A percentile compares a stretch with the other conserved stretches of the same genome.
phyloP scores from a whole-genome alignment of 768 basidiomycete species.

The Paxillus involutus region DNA sequence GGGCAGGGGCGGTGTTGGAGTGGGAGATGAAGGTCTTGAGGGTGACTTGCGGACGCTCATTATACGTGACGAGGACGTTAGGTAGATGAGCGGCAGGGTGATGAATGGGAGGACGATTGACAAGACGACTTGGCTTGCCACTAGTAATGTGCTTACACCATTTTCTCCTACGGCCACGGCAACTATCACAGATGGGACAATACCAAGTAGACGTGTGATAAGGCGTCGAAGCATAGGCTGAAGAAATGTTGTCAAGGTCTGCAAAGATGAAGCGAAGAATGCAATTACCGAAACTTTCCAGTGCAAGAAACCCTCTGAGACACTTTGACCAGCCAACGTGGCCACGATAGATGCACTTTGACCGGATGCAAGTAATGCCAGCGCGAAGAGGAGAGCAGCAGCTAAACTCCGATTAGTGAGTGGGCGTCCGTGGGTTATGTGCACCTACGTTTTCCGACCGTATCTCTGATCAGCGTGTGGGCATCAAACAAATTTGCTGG shows the following conservation, averaged over 20 bases:
- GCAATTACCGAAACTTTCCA: slow-evolving; percentile 76
- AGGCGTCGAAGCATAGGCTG: slow-evolving; percentile 79
- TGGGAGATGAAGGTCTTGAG: background rate
- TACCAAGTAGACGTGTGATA: slow-evolving; percentile 75
- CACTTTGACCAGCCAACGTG: slow-evolving; percentile 87
- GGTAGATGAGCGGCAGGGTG: slow-evolving; percentile 75
- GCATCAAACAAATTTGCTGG: slow-evolving; percentile 86
- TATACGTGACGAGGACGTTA: slow-evolving; percentile 63
- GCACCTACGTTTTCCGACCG: slow-evolving; percentile 64
- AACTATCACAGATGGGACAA: slow-evolving; percentile 80
- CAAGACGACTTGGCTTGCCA: slow-evolving; percentile 82
- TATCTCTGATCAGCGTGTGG: slow-evolving; percentile 64
- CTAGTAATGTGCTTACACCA: slow-evolving; percentile 79
- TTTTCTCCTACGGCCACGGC: slow-evolving; percentile 66
- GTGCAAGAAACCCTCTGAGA: slow-evolving; percentile 85
- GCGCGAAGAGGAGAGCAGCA: slow-evolving; percentile 83
- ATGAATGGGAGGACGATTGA: slow-evolving; percentile 85
- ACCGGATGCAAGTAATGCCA: slow-evolving; percentile 82
- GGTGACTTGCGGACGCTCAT: slow-evolving; percentile 58
- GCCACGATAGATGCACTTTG: slow-evolving; percentile 91
- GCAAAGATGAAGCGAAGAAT: slow-evolving; percentile 13
- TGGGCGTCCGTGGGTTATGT: background rate
- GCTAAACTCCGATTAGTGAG: slow-evolving; percentile 38
- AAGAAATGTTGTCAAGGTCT: slow-evolving; percentile 24
- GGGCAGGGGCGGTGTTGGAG: background rate